Conservation (phyloP, 1,284 basidiomycete species). For the Porogramme epimiltina region DNA sequence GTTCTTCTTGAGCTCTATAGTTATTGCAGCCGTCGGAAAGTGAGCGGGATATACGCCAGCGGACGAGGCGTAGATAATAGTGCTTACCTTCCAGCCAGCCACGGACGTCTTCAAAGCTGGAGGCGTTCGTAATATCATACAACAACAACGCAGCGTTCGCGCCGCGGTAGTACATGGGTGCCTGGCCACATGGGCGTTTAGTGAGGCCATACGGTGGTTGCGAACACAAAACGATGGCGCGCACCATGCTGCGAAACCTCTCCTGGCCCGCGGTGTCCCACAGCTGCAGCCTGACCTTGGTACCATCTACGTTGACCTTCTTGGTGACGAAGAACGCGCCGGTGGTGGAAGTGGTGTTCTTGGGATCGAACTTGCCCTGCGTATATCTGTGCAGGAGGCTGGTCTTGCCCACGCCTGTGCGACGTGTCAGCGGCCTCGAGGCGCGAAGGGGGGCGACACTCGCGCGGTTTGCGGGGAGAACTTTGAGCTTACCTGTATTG, state of each 20-base stretch:
- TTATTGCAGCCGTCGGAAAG: neutral
- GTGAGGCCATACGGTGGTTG: slow-evolving; percentile 11
- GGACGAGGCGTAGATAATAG: neutral
- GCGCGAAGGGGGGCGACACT: neutral
- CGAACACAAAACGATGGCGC: slow-evolving; percentile 29
- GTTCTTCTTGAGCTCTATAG: slow-evolving; percentile 84
- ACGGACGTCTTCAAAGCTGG: slow-evolving; percentile 89
- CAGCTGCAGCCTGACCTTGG: slow-evolving; percentile 83
- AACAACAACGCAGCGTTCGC: slow-evolving; percentile 95
- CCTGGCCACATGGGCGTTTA: slow-evolving; percentile 46
- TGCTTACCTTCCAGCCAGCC: slow-evolving; percentile 87
- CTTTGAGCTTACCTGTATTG: slow-evolving; percentile 79
- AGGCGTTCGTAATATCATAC: slow-evolving; percentile 94
- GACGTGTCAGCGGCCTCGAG: slow-evolving; percentile 1
- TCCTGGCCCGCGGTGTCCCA: slow-evolving; percentile 99
- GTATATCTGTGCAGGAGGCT: slow-evolving; percentile 93
- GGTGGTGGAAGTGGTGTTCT: slow-evolving; percentile 88
- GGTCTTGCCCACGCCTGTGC: slow-evolving; percentile 89
- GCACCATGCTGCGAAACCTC: slow-evolving; percentile 90
- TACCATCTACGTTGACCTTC: slow-evolving; percentile 87
- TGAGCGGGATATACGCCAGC: neutral
- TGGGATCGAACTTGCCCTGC: slow-evolving; percentile 86
- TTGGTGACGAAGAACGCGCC: slow-evolving; percentile 95
- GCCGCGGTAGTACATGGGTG: slow-evolving; percentile 99
- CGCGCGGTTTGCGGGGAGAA: neutral